Evolutionary conservation across 306 rosid genomes (phyloP).

Genomic region (Medicago arabica): DNA sequence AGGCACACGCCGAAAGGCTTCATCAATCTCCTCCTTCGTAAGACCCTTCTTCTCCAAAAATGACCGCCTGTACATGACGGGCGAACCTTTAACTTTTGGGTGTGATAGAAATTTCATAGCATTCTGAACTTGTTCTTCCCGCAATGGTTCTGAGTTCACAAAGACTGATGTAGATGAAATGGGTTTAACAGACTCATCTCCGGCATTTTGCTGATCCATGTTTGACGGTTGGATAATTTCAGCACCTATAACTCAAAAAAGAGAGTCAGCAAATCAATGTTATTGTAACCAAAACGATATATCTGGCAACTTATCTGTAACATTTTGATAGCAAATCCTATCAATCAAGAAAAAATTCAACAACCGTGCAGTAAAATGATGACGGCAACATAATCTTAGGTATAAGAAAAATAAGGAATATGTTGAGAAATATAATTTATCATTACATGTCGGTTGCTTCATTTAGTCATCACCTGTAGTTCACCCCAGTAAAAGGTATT

Average conservation of each 20-base stretch:
- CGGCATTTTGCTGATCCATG: conserved; percentile 58
- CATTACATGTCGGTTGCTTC: conserved; percentile 17
- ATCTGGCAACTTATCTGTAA: conserved; percentile 17
- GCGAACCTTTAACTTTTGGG: conserved; percentile 93
- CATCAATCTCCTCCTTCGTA: conserved; percentile 97
- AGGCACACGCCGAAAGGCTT: conserved; percentile 91
- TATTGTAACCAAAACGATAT: conserved; percentile 25
- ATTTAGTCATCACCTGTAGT: neutral
- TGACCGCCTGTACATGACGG: conserved; percentile 82
- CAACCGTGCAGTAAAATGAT: conserved; percentile 13
- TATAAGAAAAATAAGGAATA: conserved; percentile 36
- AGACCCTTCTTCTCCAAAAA: conserved; percentile 95
- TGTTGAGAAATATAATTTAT: neutral
- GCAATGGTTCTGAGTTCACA: conserved; percentile 79
- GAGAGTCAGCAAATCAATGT: conserved; percentile 24
- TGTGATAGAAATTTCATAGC: conserved; percentile 90
- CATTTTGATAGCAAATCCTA: conserved; percentile 17
- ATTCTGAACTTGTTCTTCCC: conserved; percentile 97
- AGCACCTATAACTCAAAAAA: conserved; percentile 42
- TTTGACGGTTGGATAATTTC: conserved; percentile 49
- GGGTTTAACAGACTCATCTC: conserved; percentile 60
- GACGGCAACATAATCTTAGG: conserved; percentile 2
- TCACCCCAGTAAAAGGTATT: conserved; percentile 7
- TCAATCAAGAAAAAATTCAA: conserved; percentile 30
- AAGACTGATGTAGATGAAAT: conserved; percentile 69